Base-by-base conservation (phyloP, 2,329 filamentous ascomycete species). In the Malbranchea zuffiana region DNA sequence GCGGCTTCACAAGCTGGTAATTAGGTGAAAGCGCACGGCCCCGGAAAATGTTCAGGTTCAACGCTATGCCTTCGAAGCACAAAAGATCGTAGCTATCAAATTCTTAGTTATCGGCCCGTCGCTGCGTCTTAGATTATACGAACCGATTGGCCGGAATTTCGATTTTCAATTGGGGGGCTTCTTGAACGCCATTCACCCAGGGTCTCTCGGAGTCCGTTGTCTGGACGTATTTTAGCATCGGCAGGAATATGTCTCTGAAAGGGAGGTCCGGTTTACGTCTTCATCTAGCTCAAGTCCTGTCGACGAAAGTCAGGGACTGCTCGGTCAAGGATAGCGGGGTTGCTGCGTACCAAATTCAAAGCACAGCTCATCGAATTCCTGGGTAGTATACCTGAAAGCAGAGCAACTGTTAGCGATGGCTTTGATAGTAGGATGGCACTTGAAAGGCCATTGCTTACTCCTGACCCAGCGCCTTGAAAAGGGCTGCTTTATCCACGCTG, bases 301-400 rank as follows among this genome's bases (percentile, higher is more conserved):
- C 17, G n/a, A 10, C 16, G 16, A 35, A 42, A 32, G 45, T 62
- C 44, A 64, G 56, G 35, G 19, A 29, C n/a, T n/a, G n/a, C 11
- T 25, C 47, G 47, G 47, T 35, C 40, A 37, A 35, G 13, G 21
- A 29, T 36, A 41, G 37, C 40, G 35, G 37, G 31, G 32, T 39
- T 25, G 35, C 33, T 37, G 18, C 41, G 11, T 60, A 67, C 87
- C 87, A 57, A 94, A 98, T 55, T 98, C 88, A 72, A 98, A 98
- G 65, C 90, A 96, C 50, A 98, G 72, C 56, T 93, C 82, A 62
- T 98, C 90, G 57, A 98, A 98, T 56, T 93, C 84, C 53, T 93
- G 77, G 46, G 84, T 90, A 38, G 88, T 94, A 63, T 83, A 88
- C 49, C 82, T 87, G 16, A 10, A 7, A 42, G 19, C 17, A 40